Percentiles rank a stretch among this genome's conserved stretches.
phyloP scores from a whole-genome alignment of 208 protist genomes.

The Acanthamoeba triangularis region DNA sequence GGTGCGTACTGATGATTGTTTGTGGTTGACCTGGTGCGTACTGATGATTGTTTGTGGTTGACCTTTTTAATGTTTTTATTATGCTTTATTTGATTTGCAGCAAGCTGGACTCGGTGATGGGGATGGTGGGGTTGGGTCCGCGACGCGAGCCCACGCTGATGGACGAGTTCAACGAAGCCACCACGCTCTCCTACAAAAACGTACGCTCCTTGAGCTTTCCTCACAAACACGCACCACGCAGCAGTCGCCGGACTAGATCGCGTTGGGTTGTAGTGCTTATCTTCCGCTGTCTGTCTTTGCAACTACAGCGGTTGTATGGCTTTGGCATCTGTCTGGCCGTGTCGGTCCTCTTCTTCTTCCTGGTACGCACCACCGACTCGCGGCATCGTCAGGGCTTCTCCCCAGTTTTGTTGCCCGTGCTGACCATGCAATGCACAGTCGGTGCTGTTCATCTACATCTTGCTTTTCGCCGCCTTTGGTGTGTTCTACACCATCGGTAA shows the following conservation, averaged over 20 bases:
- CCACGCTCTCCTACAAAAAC: slow-evolving; percentile 64
- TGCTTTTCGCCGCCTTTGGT: slow-evolving; percentile 4
- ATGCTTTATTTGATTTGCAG: neutral
- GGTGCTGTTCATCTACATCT: slow-evolving; percentile 35
- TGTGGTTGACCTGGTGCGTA: neutral
- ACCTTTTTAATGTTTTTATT: neutral
- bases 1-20: too few relatives aligned
- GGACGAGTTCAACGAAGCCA: slow-evolving; percentile 57
- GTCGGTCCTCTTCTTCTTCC: neutral
- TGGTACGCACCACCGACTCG: neutral
- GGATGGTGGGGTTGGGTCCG: slow-evolving; percentile 13
- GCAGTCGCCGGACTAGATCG: too few relatives aligned
- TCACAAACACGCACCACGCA: too few relatives aligned
- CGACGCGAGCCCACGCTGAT: slow-evolving; percentile 27
- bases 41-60: neutral
- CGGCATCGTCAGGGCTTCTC: too few relatives aligned
- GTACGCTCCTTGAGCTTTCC: neutral
- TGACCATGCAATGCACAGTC: neutral
- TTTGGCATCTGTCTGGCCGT: slow-evolving; percentile 52
- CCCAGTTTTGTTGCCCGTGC: neutral
- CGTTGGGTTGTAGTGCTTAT: neutral
- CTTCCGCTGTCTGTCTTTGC: neutral
- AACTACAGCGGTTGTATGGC: neutral
- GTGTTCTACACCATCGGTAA: slow-evolving; percentile 63
- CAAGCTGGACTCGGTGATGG: slow-evolving; percentile 17